A percentile compares a stretch with the other conserved stretches of the same genome.
Conservation (phyloP, 257 asterid genomes). For the Linderniella brevidens region DNA sequence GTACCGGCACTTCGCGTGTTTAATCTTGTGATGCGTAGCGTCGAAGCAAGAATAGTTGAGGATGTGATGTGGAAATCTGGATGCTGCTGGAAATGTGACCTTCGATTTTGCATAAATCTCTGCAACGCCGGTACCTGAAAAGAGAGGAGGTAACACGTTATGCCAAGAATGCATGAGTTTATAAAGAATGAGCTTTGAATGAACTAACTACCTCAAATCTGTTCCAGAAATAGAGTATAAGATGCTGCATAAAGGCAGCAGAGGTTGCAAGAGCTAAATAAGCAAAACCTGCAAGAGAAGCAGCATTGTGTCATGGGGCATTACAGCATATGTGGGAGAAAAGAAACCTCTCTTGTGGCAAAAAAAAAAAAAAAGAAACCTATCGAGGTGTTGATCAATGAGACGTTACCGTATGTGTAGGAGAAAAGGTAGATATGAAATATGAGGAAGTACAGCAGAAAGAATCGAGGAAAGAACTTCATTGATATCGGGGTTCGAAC, state of each 20-base stretch:
- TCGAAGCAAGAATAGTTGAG: slow-evolving; percentile 85
- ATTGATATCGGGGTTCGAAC: slow-evolving; percentile 97
- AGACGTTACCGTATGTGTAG: slow-evolving; percentile 58
- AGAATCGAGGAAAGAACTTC: slow-evolving; percentile 99
- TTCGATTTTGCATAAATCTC: slow-evolving; percentile 77
- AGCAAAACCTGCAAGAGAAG: slow-evolving; percentile 61
- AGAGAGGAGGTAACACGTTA: background rate
- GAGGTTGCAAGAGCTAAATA: slow-evolving; percentile 93
- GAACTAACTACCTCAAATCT: slow-evolving; percentile 67
- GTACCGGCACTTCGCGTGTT: slow-evolving; percentile 50
- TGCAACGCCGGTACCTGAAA: slow-evolving; percentile 92
- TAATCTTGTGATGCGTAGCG: slow-evolving; percentile 77
- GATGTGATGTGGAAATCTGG: slow-evolving; percentile 92
- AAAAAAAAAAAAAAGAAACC: background rate
- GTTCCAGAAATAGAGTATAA: slow-evolving; percentile 92
- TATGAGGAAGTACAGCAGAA: slow-evolving; percentile 88
- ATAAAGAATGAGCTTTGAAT: slow-evolving; percentile 7
- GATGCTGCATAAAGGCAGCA: slow-evolving; percentile 97
- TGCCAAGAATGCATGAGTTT: too few relatives aligned
- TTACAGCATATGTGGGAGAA: slow-evolving; percentile 8
- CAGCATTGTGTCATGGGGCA: slow-evolving; percentile 12
- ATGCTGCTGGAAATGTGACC: slow-evolving; percentile 83
- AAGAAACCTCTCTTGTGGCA: slow-evolving; percentile 9
- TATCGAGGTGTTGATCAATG: background rate
- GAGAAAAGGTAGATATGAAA: slow-evolving; percentile 95